These are phyloP conservation scores for Penicillium psychrofluorescens DNA, from an alignment of 495 filamentous ascomycete species.

Conservation along the genomic window DNA sequence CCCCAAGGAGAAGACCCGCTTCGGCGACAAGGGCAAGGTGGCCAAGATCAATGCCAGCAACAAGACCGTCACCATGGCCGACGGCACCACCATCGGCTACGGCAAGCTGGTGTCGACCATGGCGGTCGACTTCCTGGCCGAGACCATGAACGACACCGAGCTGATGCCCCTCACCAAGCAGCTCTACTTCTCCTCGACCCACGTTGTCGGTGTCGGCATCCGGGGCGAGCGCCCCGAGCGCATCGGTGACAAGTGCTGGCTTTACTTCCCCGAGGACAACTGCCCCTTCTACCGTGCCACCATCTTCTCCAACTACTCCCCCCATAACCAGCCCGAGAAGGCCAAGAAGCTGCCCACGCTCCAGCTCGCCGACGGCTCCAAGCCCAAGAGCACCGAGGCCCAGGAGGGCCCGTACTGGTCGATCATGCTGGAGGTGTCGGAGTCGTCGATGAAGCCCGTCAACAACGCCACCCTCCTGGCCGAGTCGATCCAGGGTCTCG, in stretches of 20 bases:
- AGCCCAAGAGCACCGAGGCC: slow-evolving; percentile 57
- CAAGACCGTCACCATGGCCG: slow-evolving; percentile 74
- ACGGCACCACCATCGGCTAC: slow-evolving; percentile 88
- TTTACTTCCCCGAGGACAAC: slow-evolving; percentile 99
- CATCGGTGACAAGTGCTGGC: slow-evolving; percentile 99
- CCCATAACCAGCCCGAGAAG: slow-evolving; percentile 86
- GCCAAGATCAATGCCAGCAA: slow-evolving; percentile 74
- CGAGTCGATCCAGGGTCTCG: slow-evolving; percentile 89
- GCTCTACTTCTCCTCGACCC: slow-evolving; percentile 94
- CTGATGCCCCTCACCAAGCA: slow-evolving; percentile 77
- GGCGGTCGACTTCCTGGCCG: slow-evolving; percentile 84
- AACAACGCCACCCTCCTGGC: slow-evolving; percentile 72
- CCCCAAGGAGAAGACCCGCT: slow-evolving; percentile 82
- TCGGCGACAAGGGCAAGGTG: slow-evolving; percentile 80
- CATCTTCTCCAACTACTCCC: slow-evolving; percentile 99
- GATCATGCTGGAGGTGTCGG: slow-evolving; percentile 98
- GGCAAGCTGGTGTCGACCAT: slow-evolving; percentile 92
- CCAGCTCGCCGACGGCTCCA: slow-evolving; percentile 77
- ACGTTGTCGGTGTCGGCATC: slow-evolving; percentile 94
- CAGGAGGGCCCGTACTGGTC: slow-evolving; percentile 97
- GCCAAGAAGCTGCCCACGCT: slow-evolving; percentile 81
- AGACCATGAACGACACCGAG: slow-evolving; percentile 81
- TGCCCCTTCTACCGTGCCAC: slow-evolving; percentile 99
- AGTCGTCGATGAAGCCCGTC: slow-evolving; percentile 91
- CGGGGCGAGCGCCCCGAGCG: slow-evolving; percentile 87